phyloP scores from a whole-genome alignment of 257 asterid genomes.

The Solanum habrochaites region DNA sequence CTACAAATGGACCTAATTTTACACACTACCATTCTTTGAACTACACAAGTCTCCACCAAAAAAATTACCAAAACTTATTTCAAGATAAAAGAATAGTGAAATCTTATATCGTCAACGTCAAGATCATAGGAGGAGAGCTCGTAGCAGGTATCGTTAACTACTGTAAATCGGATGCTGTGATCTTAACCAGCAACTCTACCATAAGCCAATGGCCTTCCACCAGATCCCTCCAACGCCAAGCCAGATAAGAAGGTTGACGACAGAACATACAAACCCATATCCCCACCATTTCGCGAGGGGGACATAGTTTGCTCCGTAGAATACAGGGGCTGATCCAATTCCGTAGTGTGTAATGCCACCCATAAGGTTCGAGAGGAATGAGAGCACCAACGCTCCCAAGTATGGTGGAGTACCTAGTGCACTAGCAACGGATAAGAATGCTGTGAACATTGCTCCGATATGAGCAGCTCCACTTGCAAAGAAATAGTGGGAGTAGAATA shows the following conservation, averaged over 20 bases:
- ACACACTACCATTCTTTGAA: not conserved
- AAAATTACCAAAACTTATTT: not conserved
- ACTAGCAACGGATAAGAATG: constrained; percentile 82
- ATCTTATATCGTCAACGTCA: not conserved
- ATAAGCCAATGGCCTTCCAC: constrained; percentile 94
- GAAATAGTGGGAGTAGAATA: constrained; percentile 95
- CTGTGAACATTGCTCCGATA: constrained; percentile 97
- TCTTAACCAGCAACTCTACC: constrained; percentile 23
- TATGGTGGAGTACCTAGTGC: constrained; percentile 91
- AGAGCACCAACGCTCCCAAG: constrained; percentile 66
- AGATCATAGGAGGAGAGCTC: not conserved
- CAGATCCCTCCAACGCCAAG: constrained; percentile 85
- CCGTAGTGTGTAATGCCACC: constrained; percentile 91
- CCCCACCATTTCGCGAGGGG: constrained; percentile 91
- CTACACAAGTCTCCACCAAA: not conserved
- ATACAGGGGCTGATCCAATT: constrained; percentile 81
- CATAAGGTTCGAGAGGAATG: constrained; percentile 85
- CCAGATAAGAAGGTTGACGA: constrained; percentile 80
- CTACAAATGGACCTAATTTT: not conserved
- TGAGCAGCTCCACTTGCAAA: constrained; percentile 99
- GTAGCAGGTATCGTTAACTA: not conserved
- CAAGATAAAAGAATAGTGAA: not conserved
- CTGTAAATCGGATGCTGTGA: not conserved
- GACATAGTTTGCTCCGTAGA: constrained; percentile 80
- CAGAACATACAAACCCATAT: constrained; percentile 64